These are phyloP conservation scores for Penicillium daleae DNA, from an alignment of 495 filamentous ascomycete species.

Conservation along the genomic window DNA sequence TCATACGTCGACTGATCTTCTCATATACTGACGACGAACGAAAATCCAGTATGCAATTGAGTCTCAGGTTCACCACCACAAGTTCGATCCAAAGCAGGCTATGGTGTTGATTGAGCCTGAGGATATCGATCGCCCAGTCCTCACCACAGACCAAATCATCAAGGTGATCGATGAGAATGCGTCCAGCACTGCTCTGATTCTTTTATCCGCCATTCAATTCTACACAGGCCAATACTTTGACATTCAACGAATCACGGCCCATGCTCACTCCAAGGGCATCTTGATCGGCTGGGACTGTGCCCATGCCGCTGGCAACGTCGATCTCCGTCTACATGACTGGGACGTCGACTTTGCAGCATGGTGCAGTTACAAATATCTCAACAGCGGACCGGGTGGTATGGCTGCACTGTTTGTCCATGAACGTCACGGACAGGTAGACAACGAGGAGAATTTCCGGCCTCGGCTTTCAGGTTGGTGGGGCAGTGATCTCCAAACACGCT, in stretches of 20 bases:
- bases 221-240: conserved; percentile 94
- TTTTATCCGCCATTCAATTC: conserved; percentile 92
- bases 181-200: conserved; percentile 72
- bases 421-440: conserved; percentile 61
- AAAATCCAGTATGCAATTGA: conserved; percentile 79
- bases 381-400: conserved; percentile 85
- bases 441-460: conserved; percentile 48
- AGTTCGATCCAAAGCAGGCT: conserved; percentile 64
- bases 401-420: conserved; percentile 88
- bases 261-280: conserved; percentile 76
- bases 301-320: conserved; percentile 91
- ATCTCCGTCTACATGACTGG: conserved; percentile 84
- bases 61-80: conserved; percentile 83
- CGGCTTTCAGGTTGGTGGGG: conserved; percentile 93
- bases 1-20: not conserved
- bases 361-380: conserved; percentile 98
- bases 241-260: conserved; percentile 78
- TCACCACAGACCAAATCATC: conserved; percentile 75
- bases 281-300: conserved; percentile 93
- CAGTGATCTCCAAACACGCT: conserved; percentile 72
- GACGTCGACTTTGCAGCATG: conserved; percentile 95
- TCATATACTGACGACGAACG: conserved; percentile 6
- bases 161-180: conserved; percentile 77
- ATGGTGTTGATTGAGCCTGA: conserved; percentile 79
- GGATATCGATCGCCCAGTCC: conserved; percentile 47